Base-by-base conservation (phyloP, 2,329 filamentous ascomycete genomes). In the Capronia coronata region DNA sequence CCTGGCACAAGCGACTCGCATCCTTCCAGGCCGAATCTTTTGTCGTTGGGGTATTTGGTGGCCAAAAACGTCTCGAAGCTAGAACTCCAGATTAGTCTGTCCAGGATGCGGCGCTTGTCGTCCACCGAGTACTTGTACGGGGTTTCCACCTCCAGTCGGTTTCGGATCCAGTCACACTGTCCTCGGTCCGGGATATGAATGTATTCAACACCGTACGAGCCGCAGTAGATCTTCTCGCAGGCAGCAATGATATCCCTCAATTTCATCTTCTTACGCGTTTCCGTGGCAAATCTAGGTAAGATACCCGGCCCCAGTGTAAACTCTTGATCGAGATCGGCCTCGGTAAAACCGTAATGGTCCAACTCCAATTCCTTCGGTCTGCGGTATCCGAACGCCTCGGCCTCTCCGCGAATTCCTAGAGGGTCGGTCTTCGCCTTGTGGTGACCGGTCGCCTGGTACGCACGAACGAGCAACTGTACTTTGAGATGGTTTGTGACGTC, bases 31-130 rank as follows among this genome's bases (percentile, higher is more conserved):
- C 93, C 93, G 71, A 98, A 98, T 66, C 93, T 87, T 80, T 98
- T 98, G 75, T 98, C 93, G 72, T 98, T 98, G 69, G 93, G 93
- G 72, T 96, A 97, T 72, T 98, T 98, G 51, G 89, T 96, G 49
- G 93, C 84, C 60, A 94, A 75, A 79, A 98, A 98, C 53, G 82
- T 75, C 75, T 98, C 93, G 69, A 98, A 98, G 72, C 88, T 96
- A 58, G 90, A 94, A 68, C 87, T 91, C 93, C 93, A 98, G 70
- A 98, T 98, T 59, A 98, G 77, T 65, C 93, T 87, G 73, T 98
- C 93, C 60, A 98, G 79, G 61, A 98, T 95, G 60, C 93, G 83
- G 65, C 93, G 87, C 81, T 98, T 98, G 78, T 98, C 93, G 64
- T 97, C 93, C 52, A 95, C 85, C 1, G 88, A 94, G 76, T 96